These are phyloP conservation scores for Lodderomyces pseudojiufengensis DNA, from an alignment of 1,139 yeast genomes.

Conservation along the genomic window DNA sequence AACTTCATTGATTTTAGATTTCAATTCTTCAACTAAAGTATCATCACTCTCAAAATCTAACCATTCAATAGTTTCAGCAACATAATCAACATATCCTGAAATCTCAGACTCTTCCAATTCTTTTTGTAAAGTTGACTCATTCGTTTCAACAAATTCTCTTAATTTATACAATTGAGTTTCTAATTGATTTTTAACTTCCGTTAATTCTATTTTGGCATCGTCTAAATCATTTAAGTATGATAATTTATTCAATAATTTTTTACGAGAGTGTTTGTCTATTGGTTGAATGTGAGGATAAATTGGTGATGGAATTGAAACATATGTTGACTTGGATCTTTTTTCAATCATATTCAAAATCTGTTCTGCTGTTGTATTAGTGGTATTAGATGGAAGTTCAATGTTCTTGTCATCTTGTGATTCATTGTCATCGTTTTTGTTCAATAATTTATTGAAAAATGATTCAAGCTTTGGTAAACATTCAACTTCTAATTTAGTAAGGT, in stretches of 20 bases:
- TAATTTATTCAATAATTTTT: slow-evolving; percentile 26
- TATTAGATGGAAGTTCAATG: slow-evolving; percentile 8
- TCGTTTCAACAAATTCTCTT: slow-evolving; percentile 50
- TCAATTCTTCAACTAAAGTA: slow-evolving; percentile 43
- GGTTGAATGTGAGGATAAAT: slow-evolving; percentile 44
- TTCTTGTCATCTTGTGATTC: slow-evolving; percentile 9
- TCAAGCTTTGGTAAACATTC: slow-evolving; percentile 29
- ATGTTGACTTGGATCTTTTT: slow-evolving; percentile 16
- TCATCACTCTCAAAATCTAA: slow-evolving; percentile 68
- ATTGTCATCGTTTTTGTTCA: slow-evolving; percentile 13
- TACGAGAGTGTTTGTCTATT: slow-evolving; percentile 38
- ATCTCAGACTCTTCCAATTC: slow-evolving; percentile 34
- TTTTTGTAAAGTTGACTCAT: slow-evolving; percentile 36
- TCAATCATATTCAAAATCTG: slow-evolving; percentile 8
- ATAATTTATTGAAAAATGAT: slow-evolving; percentile 8
- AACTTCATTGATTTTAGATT: slow-evolving; percentile 22
- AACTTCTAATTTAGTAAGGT: slow-evolving; percentile 37
- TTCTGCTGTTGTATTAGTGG: slow-evolving; percentile 18
- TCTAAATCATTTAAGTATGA: slow-evolving; percentile 42
- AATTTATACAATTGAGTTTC: slow-evolving; percentile 59
- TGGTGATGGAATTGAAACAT: slow-evolving; percentile 24
- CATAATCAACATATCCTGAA: slow-evolving; percentile 20
- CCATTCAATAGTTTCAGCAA: slow-evolving; percentile 67
- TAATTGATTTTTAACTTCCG: slow-evolving; percentile 49
- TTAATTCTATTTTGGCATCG: slow-evolving; percentile 40